Evolutionary conservation across 495 filamentous ascomycete species (phyloP).

Genomic region (Penicillium desertorum): DNA sequence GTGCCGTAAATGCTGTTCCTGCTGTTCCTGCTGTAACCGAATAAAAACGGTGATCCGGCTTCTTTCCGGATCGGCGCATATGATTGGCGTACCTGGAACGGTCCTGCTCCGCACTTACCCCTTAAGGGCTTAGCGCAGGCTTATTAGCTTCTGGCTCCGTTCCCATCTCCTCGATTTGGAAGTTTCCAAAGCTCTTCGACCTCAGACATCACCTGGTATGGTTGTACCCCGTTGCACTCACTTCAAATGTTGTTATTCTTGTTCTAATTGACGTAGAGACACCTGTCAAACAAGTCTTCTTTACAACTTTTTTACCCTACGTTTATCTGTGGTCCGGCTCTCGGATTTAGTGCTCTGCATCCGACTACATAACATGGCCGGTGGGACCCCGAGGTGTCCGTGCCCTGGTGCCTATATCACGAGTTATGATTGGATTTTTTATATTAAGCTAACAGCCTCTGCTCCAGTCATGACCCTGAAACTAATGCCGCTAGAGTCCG

Average conservation of each 20-base stretch:
- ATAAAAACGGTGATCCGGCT: slow-evolving; percentile 8
- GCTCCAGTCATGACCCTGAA: slow-evolving; percentile 11
- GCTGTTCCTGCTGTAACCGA: neutral
- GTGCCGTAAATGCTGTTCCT: neutral
- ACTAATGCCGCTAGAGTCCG: slow-evolving; percentile 4
- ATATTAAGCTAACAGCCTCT: neutral
- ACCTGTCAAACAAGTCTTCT: neutral
- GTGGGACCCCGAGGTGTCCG: slow-evolving; percentile 10
- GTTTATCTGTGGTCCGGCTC: neutral
- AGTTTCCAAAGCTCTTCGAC: neutral
- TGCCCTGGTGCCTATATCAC: neutral
- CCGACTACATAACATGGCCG: neutral
- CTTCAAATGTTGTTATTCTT: neutral
- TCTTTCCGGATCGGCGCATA: neutral
- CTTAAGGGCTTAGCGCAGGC: neutral
- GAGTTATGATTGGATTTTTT: neutral
- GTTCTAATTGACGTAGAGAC: neutral
- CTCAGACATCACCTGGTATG: neutral
- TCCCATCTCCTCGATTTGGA: neutral
- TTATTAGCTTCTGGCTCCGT: neutral
- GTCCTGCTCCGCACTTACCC: neutral
- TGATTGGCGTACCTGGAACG: slow-evolving; percentile 6
- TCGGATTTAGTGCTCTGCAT: neutral
- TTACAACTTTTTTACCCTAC: neutral
- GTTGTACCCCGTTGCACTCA: neutral